Evolutionary conservation across 2,329 filamentous ascomycete genomes (phyloP).

Genomic region (Zasmidium angulare): DNA sequence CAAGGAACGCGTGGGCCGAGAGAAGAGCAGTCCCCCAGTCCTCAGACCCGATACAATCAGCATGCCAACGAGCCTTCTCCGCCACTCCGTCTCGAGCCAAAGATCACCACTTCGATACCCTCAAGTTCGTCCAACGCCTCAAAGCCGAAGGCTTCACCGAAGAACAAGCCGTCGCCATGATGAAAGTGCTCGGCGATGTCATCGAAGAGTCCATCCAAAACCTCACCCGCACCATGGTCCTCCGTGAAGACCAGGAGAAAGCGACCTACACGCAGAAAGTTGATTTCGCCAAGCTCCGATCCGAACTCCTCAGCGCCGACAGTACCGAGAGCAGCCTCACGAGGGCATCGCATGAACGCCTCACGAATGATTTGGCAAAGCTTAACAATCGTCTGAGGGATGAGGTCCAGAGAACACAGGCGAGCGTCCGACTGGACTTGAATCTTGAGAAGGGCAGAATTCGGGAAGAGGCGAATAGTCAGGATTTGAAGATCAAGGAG

Average conservation of each 20-base stretch:
- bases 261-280: slow-evolving; percentile 82
- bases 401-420: slow-evolving; percentile 92
- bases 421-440: slow-evolving; percentile 84
- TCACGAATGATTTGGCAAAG: slow-evolving; percentile 94
- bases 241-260: slow-evolving; percentile 87
- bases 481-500: slow-evolving; percentile 98
- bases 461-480: slow-evolving; percentile 89
- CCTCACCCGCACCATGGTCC: slow-evolving; percentile 94
- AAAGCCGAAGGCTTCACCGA: slow-evolving; percentile 93
- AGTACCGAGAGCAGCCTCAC: slow-evolving; percentile 88
- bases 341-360: slow-evolving; percentile 81
- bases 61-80: slow-evolving; percentile 56
- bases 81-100: slow-evolving; percentile 60
- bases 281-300: slow-evolving; percentile 95
- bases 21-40: slow-evolving; percentile 9
- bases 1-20: slow-evolving; percentile 19
- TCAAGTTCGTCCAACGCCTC: slow-evolving; percentile 92
- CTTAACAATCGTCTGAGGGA: slow-evolving; percentile 85
- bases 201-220: slow-evolving; percentile 99
- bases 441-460: slow-evolving; percentile 97
- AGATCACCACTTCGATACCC: slow-evolving; percentile 96
- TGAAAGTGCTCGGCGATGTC: slow-evolving; percentile 94
- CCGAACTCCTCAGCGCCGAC: slow-evolving; percentile 88
- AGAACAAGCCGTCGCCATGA: slow-evolving; percentile 94
- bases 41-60: slow-evolving; percentile 5